Percentiles rank a stretch among this genome's conserved stretches.
These are phyloP conservation scores for Penicillium riverlandense DNA, from an alignment of 495 filamentous ascomycete species.

Conservation along the genomic window DNA sequence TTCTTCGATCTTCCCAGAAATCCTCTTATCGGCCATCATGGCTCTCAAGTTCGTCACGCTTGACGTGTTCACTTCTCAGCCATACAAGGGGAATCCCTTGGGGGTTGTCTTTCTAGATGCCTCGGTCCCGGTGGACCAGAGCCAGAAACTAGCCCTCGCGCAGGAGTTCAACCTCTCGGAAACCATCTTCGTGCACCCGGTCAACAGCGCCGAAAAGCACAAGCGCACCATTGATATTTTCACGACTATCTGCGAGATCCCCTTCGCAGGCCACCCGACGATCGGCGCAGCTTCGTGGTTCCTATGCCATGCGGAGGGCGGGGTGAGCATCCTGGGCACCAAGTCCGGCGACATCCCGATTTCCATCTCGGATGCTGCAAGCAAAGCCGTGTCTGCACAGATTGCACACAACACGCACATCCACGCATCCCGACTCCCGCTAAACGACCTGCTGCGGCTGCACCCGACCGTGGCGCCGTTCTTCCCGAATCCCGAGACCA, in stretches of 20 bases:
- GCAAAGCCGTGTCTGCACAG: slow-evolving; percentile 34
- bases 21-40: too few relatives aligned
- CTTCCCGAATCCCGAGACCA: slow-evolving; percentile 2
- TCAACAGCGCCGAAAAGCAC: neutral
- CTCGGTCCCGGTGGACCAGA: slow-evolving; percentile 19
- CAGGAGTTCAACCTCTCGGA: slow-evolving; percentile 82
- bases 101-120: slow-evolving; percentile 33
- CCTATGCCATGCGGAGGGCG: slow-evolving; percentile 22
- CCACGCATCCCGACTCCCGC: slow-evolving; percentile 35
- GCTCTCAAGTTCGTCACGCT: slow-evolving; percentile 28
- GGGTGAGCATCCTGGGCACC: slow-evolving; percentile 41
- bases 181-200: slow-evolving; percentile 65
- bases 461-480: slow-evolving; percentile 22
- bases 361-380: slow-evolving; percentile 12
- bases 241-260: slow-evolving; percentile 52
- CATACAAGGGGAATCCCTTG: slow-evolving; percentile 33
- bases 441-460: slow-evolving; percentile 23
- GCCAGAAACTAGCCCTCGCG: slow-evolving; percentile 49
- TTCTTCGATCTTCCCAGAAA: neutral
- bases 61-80: slow-evolving; percentile 37
- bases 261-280: slow-evolving; percentile 75
- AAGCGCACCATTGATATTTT: slow-evolving; percentile 63
- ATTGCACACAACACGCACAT: slow-evolving; percentile 64
- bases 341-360: slow-evolving; percentile 58
- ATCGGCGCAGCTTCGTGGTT: slow-evolving; percentile 60